Percentiles rank a stretch among this genome's conserved stretches.
Conservation (phyloP, 495 filamentous ascomycete species). For the Penicillium taxi region DNA sequence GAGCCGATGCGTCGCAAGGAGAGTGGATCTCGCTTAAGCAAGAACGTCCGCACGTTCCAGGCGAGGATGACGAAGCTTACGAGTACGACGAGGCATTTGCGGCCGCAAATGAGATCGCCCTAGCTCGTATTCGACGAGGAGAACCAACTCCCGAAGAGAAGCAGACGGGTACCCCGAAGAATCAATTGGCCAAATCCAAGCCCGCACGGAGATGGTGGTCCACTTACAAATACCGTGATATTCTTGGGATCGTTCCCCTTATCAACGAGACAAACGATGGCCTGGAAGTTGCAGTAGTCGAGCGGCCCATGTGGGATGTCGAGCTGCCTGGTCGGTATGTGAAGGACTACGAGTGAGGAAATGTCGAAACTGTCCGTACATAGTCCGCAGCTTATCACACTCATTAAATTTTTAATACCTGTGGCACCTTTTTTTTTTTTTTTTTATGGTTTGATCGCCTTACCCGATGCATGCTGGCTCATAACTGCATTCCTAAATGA, state of each 20-base stretch:
- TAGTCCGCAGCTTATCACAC: too few species aligned
- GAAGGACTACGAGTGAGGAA: slow-evolving; percentile 57
- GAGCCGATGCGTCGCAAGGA: slow-evolving; percentile 31
- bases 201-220: slow-evolving; percentile 53
- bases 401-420: too few species aligned
- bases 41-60: slow-evolving; percentile 33
- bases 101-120: slow-evolving; percentile 21
- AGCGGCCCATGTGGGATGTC: slow-evolving; percentile 78
- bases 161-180: slow-evolving; percentile 15
- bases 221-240: slow-evolving; percentile 83
- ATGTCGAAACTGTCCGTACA: neutral
- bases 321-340: slow-evolving; percentile 69
- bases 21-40: slow-evolving; percentile 40
- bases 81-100: slow-evolving; percentile 32
- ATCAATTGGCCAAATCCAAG: slow-evolving; percentile 21
- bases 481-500: too few species aligned
- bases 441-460: too few species aligned
- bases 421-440: too few species aligned
- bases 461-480: too few species aligned
- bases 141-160: slow-evolving; percentile 11
- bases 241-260: slow-evolving; percentile 79
- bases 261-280: slow-evolving; percentile 25
- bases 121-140: slow-evolving; percentile 32
- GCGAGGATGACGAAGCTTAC: slow-evolving; percentile 41
- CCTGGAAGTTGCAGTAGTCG: slow-evolving; percentile 77